Base-by-base conservation (phyloP, 345 rosid species). In the Salix koriyanagi region DNA sequence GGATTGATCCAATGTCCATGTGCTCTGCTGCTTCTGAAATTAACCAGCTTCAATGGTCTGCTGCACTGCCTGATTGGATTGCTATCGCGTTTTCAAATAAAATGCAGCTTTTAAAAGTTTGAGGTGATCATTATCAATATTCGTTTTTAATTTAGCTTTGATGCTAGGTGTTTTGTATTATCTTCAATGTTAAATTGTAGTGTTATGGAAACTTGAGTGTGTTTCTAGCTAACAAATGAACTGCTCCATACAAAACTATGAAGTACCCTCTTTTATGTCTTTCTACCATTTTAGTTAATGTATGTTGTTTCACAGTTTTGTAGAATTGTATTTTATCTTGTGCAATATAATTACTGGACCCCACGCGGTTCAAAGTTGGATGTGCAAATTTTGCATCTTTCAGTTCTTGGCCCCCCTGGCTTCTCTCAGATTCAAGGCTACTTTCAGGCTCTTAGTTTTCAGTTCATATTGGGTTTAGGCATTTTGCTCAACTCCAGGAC, bases 1-100 rank as follows among this genome's bases (percentile, higher is more conserved):
- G 97, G 48, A 93, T 96, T 68, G 97, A 93, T 82, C 99, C 99
- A 1, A 85, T 92, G 87, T 90, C 96, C 30, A 84, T 93, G 90
- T 96, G 88, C 82, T 86, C 92, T 2, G 93, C 99, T 74, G 84
- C 88, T 28, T 88, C 90, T 9, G 99, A 96, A 83, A 92, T 96
- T 34, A 96, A 93, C 54, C 98, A 96, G 89, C 83, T 96, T 77
- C 97, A 91, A 84, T 96, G 99, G 99, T 92, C 96, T 14, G 80
- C 89, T 2, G 84, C 96, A 0, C 86, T 79, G 79, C 97, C 98
- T 56, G 97, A 96, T 81, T 93, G 99, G 99, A 91, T 96, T 81
- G 91, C 94, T 6, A 82, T 96, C 73, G 96, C 96, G 0, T 96
- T 92, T 70, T 78, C 94, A 3, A 90, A 87, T 80, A 93, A 93